phyloP scores from a whole-genome alignment of 495 filamentous ascomycete species.

The Hamigera avellanea region DNA sequence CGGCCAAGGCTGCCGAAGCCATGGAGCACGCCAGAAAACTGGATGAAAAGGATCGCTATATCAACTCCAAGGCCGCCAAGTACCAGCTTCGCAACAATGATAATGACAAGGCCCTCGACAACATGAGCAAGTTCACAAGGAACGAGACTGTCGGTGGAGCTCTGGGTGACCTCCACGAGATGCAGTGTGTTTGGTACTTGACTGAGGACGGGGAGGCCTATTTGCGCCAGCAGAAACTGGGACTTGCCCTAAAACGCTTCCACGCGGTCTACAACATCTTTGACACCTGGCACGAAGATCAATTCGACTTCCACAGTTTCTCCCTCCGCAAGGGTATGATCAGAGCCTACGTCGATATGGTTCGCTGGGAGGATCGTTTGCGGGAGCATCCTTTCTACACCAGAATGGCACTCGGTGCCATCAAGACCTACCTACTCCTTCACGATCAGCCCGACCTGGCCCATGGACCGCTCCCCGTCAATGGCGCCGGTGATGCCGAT shows the following conservation, averaged over 20 bases:
- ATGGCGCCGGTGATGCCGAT: conserved; percentile 45
- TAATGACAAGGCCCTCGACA: conserved; percentile 70
- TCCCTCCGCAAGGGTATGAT: conserved; percentile 92
- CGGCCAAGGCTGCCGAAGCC: conserved; percentile 64
- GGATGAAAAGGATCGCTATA: conserved; percentile 86
- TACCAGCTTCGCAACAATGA: conserved; percentile 91
- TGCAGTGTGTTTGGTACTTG: conserved; percentile 98
- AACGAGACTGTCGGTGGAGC: conserved; percentile 82
- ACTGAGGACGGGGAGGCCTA: conserved; percentile 92
- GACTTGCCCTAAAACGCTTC: conserved; percentile 84
- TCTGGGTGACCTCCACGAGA: conserved; percentile 83
- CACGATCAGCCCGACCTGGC: conserved; percentile 63
- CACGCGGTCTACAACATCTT: conserved; percentile 82
- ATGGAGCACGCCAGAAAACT: conserved; percentile 83
- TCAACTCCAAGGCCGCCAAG: conserved; percentile 96
- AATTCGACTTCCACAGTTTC: conserved; percentile 98
- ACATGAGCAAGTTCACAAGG: conserved; percentile 91
- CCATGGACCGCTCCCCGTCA: conserved; percentile 39
- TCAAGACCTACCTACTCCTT: conserved; percentile 69
- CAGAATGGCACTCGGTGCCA: conserved; percentile 70
- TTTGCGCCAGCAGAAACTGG: conserved; percentile 68
- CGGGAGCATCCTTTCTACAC: conserved; percentile 90
- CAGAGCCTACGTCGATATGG: conserved; percentile 88
- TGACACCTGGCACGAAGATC: conserved; percentile 94
- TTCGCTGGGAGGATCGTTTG: conserved; percentile 86